phyloP scores from a whole-genome alignment of 31 red algal species.

The Endocladia muricata region DNA sequence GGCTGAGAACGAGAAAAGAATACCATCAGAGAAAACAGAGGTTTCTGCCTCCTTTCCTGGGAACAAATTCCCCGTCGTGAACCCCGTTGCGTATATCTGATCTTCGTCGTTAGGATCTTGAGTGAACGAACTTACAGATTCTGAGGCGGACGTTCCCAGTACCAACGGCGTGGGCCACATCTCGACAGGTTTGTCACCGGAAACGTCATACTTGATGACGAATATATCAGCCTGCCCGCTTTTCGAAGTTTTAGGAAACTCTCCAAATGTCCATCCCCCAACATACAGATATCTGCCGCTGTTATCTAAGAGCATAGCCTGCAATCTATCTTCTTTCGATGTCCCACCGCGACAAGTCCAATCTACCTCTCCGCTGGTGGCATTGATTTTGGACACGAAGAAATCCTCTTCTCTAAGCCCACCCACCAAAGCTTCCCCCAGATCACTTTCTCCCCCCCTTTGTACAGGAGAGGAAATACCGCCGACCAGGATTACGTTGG shows the following conservation, averaged over 20 bases:
- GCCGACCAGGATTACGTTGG: conserved; percentile 28
- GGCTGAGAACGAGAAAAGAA: conserved; percentile 50
- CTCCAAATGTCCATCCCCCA: conserved; percentile 35
- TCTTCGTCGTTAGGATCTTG: conserved; percentile 37
- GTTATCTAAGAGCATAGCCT: conserved; percentile 41
- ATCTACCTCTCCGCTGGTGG: background rate
- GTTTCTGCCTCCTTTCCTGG: background rate
- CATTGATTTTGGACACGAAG: conserved; percentile 37
- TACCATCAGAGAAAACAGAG: conserved; percentile 22
- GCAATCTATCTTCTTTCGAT: conserved; percentile 47
- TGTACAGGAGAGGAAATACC: conserved; percentile 49
- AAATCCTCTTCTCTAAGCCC: conserved; percentile 32
- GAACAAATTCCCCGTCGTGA: conserved; percentile 44
- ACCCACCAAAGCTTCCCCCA: conserved; percentile 10
- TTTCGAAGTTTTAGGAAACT: conserved; percentile 11
- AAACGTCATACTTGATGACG: conserved; percentile 53
- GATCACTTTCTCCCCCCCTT: conserved; percentile 35
- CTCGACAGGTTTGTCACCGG: conserved; percentile 14
- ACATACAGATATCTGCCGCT: conserved; percentile 20
- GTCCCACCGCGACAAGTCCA: conserved; percentile 52
- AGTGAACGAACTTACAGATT: conserved; percentile 27
- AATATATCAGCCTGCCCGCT: conserved; percentile 53
- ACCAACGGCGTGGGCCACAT: conserved; percentile 44
- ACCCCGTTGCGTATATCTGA: conserved; percentile 48
- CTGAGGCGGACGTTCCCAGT: conserved; percentile 43